Evolutionary conservation across 1,284 basidiomycete genomes (phyloP), one percentile per base, ranked within the genome.

Genomic region (Stereum hirsutum): DNA sequence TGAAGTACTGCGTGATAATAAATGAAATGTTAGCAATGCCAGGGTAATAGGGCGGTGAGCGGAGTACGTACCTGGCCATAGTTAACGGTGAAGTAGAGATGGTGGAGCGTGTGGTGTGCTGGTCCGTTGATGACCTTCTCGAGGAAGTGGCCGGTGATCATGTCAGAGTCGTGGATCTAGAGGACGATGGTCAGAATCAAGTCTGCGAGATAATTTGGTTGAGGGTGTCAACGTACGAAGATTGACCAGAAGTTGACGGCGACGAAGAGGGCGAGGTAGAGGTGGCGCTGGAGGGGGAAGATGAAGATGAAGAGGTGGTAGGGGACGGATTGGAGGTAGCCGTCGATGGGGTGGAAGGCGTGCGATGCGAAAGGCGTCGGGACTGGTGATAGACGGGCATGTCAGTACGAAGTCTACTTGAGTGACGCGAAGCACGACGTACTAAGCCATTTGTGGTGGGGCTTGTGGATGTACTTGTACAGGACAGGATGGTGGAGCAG

Each of bases 361-460:
- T 97, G 87, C 27, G 93, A 94, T 20, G 96, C 90, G 56, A 89
- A 99, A 0, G 95, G 95, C 1, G 95, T 97, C 5, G 95, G 94
- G 45, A 99, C 91, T 93, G 59, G 17, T 48, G 27, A 17, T 43
- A 38, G 33, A 39, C 20, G 26, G 23, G n/a, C 17, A 21, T 34
- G 32, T 25, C 43, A 43, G 25, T 49, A 37, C 43, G 30, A 28
- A 31, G 15, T 25, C 30, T 15, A 35, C n/a, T 19, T 33, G n/a
- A 26, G 42, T 36, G 17, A 45, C 34, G 17, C 11, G 28, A 20
- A 31, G 15, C 6, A 75, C 17, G 34, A 45, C 88, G 50, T 60
- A 92, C 90, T 80, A 53, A 98, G 74, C 96, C 96, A 99, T 65
- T 91, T 96, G 75, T 99, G 95, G 64, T 99, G 95, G 0, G 94